phyloP scores from a whole-genome alignment of 495 filamentous ascomycete species.

The Gamarada debralockiae region DNA sequence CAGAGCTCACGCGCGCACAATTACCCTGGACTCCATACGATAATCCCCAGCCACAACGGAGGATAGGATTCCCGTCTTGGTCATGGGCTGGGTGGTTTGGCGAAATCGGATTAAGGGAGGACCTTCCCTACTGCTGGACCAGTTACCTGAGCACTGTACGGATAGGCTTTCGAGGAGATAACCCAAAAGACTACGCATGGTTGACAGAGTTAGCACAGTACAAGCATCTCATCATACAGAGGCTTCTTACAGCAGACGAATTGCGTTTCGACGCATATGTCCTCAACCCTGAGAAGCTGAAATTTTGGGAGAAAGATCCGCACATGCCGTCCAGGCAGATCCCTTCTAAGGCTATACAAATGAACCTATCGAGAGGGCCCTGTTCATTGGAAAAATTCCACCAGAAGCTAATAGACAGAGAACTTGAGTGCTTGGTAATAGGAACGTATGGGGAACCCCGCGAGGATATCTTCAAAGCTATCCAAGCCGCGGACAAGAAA shows the following conservation, averaged over 20 bases:
- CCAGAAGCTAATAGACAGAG: constrained; percentile 5
- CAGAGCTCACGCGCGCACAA: not conserved
- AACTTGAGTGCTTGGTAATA: constrained; percentile 17
- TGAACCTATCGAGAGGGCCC: constrained; percentile 10
- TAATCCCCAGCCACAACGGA: not conserved
- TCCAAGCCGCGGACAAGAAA: constrained; percentile 18
- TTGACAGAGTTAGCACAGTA: constrained; percentile 6
- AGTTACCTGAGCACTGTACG: constrained; percentile 15
- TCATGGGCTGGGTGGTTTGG: constrained; percentile 8
- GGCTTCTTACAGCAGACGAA: constrained; percentile 10
- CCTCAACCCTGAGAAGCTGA: constrained; percentile 13
- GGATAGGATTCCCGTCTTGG: not conserved
- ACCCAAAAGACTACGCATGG: constrained; percentile 11
- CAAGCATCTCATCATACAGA: constrained; percentile 11
- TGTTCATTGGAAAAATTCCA: constrained; percentile 10
- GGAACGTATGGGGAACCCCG: constrained; percentile 18
- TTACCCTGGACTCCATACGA: not conserved
- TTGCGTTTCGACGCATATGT: constrained; percentile 19
- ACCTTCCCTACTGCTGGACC: constrained; percentile 22
- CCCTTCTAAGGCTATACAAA: constrained; percentile 5
- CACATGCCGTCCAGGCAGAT: constrained; percentile 4
- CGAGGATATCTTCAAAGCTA: constrained; percentile 14
- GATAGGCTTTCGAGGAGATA: constrained; percentile 13
- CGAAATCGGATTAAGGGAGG: constrained; percentile 11
- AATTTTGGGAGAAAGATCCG: constrained; percentile 3